Evolutionary conservation across 495 filamentous ascomycete species (phyloP), one percentile per base, ranked within the genome.

Genomic region (Delitschia confertaspora): DNA sequence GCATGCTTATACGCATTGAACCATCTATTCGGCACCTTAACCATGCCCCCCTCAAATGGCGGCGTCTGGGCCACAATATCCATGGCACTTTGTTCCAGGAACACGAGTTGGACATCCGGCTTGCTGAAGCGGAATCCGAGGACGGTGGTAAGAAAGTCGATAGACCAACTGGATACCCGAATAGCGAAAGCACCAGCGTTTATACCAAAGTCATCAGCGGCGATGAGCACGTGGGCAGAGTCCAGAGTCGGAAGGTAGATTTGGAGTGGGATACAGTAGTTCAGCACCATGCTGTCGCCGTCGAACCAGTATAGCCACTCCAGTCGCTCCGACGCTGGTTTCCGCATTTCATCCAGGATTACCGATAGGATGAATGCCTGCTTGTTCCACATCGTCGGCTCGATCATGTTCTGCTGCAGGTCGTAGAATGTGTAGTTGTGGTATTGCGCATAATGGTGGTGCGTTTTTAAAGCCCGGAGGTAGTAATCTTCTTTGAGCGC

Each of bases 281-380:
- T 75, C 46, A 74, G 56, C 31, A 75, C 51, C 3, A 72, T 55
- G 8, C 67, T 73, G 45, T 75, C 73, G 23, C 58, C 59, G 41
- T 76, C 73, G 20, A 68, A 61, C 71, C 72, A 76, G 42, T 72
- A 65, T 6, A 74, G 40, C 72, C 72, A 75, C 46, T 72, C 59
- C 27, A 72, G 36, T 19, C 69, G 49, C 48, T 72, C 49, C 8
- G 51, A 62, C 33, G 58, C 51, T 8, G 70, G 70, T 50, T 70
- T 68, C 26, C 58, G 39, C 33, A 73, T 48, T 44, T 74, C 69
- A 14, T 61, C 57, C 0, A 73, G 59, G 3, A 74, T 19, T 8
- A 70, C 38, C 0, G 63, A 62, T 8, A 73, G 54, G 11, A 75
- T 56, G 33, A 65, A 68, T n/a, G 68, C 69, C 14, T 62, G 65